Conservation (phyloP, 2,329 filamentous ascomycete species). For the Chalaropsis ovoidea region DNA sequence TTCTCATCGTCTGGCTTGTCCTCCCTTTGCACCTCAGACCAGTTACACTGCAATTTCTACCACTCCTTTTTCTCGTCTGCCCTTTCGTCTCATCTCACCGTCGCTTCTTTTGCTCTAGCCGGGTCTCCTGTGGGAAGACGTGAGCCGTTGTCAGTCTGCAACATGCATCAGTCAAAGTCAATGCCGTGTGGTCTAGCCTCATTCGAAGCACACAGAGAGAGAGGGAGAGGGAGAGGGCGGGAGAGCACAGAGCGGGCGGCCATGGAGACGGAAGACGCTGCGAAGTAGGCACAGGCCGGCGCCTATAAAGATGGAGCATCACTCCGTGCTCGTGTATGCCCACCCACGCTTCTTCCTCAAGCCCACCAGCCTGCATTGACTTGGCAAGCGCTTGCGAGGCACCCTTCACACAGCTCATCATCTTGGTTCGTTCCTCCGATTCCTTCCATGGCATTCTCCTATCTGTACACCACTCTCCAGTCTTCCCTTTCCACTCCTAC, state of each 20-base stretch:
- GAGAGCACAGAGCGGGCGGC: not conserved
- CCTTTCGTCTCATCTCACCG: not conserved
- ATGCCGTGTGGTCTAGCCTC: constrained; percentile 2
- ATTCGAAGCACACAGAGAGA: not conserved
- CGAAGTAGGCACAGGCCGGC: no score
- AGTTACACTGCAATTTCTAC: not conserved
- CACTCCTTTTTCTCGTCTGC: not conserved
- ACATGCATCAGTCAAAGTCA: constrained; percentile 3
- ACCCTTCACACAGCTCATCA: not conserved
- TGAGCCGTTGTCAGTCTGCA: not conserved
- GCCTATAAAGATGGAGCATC: no score
- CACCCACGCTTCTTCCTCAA: not conserved
- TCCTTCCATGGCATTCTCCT: not conserved
- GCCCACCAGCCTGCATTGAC: not conserved
- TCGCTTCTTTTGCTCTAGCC: not conserved
- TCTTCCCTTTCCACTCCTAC: no score
- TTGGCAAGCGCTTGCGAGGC: no score
- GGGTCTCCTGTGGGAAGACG: not conserved
- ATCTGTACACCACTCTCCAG: not conserved
- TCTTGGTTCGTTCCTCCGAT: not conserved
- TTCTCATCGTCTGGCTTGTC: not conserved
- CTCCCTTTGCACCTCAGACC: not conserved
- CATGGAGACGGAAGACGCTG: not conserved
- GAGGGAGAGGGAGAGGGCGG: not conserved
- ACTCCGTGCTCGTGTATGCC: not conserved